Evolutionary conservation across 768 basidiomycete species (phyloP).

Genomic region (Pulveroboletus sp.): DNA sequence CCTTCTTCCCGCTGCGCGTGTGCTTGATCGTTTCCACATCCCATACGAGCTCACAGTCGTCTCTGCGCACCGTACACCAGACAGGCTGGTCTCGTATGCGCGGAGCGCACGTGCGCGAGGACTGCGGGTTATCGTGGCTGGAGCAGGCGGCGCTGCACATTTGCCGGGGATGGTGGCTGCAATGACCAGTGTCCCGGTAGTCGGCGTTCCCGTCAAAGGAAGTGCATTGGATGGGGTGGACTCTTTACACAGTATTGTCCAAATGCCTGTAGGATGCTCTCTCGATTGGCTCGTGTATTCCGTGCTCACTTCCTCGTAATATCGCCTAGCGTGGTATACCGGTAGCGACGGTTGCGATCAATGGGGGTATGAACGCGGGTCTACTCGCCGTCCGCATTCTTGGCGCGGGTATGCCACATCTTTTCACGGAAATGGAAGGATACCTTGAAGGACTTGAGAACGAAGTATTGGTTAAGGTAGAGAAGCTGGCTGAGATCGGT

Average conservation of each 20-base stretch:
- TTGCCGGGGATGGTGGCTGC: conserved; percentile 98
- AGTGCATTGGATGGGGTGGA: conserved; percentile 94
- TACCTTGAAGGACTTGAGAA: conserved; percentile 69
- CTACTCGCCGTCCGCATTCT: conserved; percentile 91
- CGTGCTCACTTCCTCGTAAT: background rate
- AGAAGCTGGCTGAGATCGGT: conserved; percentile 71
- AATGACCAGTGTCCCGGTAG: conserved; percentile 87
- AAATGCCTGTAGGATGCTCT: conserved; percentile 83
- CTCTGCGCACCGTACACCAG: conserved; percentile 94
- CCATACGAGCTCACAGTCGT: conserved; percentile 96
- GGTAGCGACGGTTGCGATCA: conserved; percentile 96
- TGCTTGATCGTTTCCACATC: conserved; percentile 77
- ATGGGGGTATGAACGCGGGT: conserved; percentile 92
- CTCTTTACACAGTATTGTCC: conserved; percentile 95
- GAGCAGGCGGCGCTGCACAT: conserved; percentile 98
- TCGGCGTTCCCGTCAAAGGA: conserved; percentile 97
- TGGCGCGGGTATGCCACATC: conserved; percentile 63
- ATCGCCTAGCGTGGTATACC: conserved; percentile 82
- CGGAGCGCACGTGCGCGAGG: conserved; percentile 67
- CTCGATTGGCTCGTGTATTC: background rate
- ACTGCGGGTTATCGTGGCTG: conserved; percentile 79
- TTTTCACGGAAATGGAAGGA: conserved; percentile 64
- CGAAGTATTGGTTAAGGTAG: conserved; percentile 79
- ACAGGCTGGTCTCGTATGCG: conserved; percentile 80
- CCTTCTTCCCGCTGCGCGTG: conserved; percentile 84